Percentiles rank a stretch among this genome's conserved stretches.
Conservation (phyloP, 768 basidiomycete genomes). For the Xerocomellus intermedius region DNA sequence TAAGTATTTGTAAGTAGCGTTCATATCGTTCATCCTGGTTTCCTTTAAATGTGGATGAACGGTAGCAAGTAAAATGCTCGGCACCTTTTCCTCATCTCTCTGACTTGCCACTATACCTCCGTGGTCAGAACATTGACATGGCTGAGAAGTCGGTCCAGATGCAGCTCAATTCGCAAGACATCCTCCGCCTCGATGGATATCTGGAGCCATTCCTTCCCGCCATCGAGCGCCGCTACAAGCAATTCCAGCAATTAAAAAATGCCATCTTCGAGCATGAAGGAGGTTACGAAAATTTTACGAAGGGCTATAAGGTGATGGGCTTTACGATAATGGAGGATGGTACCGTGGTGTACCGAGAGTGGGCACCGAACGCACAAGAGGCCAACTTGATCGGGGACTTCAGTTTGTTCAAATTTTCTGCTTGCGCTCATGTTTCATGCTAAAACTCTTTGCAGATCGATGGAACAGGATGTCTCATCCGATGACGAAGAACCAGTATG, state of each 20-base stretch:
- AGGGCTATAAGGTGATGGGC: conserved; percentile 61
- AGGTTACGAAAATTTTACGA: conserved; percentile 69
- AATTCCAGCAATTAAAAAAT: conserved; percentile 74
- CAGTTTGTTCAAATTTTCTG: conserved; percentile 57
- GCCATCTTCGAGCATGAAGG: conserved; percentile 77
- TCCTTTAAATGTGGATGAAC: background rate
- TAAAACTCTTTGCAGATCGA: conserved; percentile 51
- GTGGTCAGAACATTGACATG: conserved; percentile 16
- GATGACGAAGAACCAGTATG: conserved; percentile 81
- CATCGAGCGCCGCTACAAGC: conserved; percentile 66
- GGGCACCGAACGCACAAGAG: conserved; percentile 88
- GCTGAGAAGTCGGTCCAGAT: conserved; percentile 40
- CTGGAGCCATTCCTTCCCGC: conserved; percentile 70
- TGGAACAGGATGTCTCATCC: conserved; percentile 87
- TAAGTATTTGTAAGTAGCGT: background rate
- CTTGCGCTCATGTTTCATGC: background rate
- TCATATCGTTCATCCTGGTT: background rate
- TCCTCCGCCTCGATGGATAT: conserved; percentile 67
- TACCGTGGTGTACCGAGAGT: conserved; percentile 84
- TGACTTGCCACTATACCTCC: background rate
- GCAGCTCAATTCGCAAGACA: conserved; percentile 51
- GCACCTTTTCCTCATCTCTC: conserved; percentile 2
- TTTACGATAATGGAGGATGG: conserved; percentile 68
- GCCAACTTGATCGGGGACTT: conserved; percentile 94
- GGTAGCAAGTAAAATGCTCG: conserved; percentile 7